These are phyloP conservation scores for Posidonia australis DNA, from an alignment of 106 monocot genomes.

Conservation along the genomic window DNA sequence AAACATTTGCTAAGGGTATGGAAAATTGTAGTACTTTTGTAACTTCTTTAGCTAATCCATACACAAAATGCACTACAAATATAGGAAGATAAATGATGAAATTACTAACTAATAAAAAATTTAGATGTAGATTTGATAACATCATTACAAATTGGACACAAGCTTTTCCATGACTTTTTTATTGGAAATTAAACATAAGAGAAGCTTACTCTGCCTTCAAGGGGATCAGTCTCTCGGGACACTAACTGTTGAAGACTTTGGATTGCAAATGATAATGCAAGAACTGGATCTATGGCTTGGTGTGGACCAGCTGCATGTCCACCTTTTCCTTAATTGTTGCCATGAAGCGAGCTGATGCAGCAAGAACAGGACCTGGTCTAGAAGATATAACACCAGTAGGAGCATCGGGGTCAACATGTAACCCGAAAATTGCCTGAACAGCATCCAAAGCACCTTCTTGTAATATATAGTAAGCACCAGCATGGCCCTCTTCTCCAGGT, in stretches of 20 bases:
- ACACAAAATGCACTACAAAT: too few relatives aligned
- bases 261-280: constrained; percentile 41
- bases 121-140: background rate
- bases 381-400: constrained; percentile 28
- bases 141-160: background rate
- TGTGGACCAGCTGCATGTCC: constrained; percentile 56
- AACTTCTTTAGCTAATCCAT: too few relatives aligned
- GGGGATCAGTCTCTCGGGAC: constrained; percentile 1
- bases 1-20: too few relatives aligned
- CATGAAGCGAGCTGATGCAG: constrained; percentile 45
- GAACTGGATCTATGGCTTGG: constrained; percentile 32
- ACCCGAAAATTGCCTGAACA: constrained; percentile 38
- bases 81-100: too few relatives aligned
- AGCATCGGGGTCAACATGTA: constrained; percentile 36
- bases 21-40: too few relatives aligned
- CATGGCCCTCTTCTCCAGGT: constrained; percentile 56
- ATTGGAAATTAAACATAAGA: too few relatives aligned
- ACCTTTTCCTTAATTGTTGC: constrained; percentile 44
- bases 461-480: constrained; percentile 47
- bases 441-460: constrained; percentile 43
- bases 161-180: too few relatives aligned
- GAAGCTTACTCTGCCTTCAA: constrained; percentile 4
- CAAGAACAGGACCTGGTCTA: constrained; percentile 35
- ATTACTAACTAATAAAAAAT: too few relatives aligned
- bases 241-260: constrained; percentile 36